phyloP scores from a whole-genome alignment of 2,329 filamentous ascomycete species.

The Cladosporium sp. region DNA sequence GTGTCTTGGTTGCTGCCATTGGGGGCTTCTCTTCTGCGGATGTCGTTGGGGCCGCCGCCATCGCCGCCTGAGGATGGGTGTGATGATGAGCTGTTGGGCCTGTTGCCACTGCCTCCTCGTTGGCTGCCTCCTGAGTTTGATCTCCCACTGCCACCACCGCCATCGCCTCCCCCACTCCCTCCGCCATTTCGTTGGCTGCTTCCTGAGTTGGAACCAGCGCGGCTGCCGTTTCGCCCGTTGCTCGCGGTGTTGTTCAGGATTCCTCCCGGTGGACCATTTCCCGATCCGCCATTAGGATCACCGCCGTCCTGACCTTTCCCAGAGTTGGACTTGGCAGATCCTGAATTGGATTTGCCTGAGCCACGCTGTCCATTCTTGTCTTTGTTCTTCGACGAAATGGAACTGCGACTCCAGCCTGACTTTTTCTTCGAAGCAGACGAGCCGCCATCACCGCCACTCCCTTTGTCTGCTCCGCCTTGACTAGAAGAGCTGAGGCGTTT shows the following conservation, averaged over 20 bases:
- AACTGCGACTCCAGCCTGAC: conserved; percentile 2
- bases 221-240: no score
- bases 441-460: not conserved
- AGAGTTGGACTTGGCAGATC: not conserved
- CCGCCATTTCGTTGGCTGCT: not conserved
- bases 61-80: no score
- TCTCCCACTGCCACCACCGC: no score
- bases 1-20: not conserved
- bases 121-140: no score
- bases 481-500: not conserved
- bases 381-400: no score
- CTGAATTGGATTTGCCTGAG: not conserved
- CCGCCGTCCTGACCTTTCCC: not conserved
- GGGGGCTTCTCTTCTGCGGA: not conserved
- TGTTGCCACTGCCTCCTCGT: no score
- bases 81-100: no score
- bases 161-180: not conserved
- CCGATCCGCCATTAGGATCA: not conserved
- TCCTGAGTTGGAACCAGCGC: no score
- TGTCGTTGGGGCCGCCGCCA: no score
- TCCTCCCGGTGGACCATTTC: no score
- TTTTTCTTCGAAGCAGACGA: not conserved
- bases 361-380: no score
- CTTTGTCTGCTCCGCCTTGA: not conserved
- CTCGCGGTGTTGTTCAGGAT: no score